These are phyloP conservation scores for Colletotrichum destructivum DNA, from an alignment of 2,329 filamentous ascomycete species.

Conservation along the genomic window DNA sequence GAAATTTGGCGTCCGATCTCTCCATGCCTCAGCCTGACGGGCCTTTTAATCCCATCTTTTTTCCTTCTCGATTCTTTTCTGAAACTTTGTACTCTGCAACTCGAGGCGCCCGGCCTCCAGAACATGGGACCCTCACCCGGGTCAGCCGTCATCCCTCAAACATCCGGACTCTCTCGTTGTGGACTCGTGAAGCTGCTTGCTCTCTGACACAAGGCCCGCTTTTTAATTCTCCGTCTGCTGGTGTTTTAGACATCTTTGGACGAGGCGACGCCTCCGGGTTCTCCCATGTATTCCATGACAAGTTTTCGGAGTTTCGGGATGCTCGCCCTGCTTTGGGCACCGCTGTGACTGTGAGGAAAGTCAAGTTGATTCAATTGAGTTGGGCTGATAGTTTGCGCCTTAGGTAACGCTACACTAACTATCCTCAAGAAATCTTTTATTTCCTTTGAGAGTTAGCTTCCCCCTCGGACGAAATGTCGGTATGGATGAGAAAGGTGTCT, in stretches of 20 bases:
- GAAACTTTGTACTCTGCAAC: constrained; percentile 36
- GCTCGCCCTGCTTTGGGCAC: constrained; percentile 25
- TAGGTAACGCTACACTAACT: neutral
- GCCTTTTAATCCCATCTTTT: constrained; percentile 14
- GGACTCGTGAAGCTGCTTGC: neutral
- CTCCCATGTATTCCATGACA: neutral
- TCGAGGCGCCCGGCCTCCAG: constrained; percentile 5
- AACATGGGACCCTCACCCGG: constrained; percentile 14
- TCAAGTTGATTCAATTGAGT: constrained; percentile 30
- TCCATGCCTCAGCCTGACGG: constrained; percentile 14
- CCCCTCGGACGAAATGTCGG: neutral
- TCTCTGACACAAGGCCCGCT: constrained; percentile 9
- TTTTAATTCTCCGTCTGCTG: neutral
- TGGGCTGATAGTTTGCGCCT: constrained; percentile 23
- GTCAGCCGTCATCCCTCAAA: neutral
- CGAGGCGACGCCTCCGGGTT: constrained; percentile 6
- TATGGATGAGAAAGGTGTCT: neutral
- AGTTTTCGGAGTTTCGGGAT: neutral
- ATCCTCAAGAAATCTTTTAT: neutral
- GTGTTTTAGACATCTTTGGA: constrained; percentile 1
- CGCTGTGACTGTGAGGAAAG: neutral
- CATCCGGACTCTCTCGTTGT: neutral
- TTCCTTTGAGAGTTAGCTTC: neutral
- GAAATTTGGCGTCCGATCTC: constrained; percentile 40
- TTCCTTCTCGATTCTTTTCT: constrained; percentile 23